phyloP scores from a whole-genome alignment of 768 basidiomycete genomes.

The Nidularia pulvinata region DNA sequence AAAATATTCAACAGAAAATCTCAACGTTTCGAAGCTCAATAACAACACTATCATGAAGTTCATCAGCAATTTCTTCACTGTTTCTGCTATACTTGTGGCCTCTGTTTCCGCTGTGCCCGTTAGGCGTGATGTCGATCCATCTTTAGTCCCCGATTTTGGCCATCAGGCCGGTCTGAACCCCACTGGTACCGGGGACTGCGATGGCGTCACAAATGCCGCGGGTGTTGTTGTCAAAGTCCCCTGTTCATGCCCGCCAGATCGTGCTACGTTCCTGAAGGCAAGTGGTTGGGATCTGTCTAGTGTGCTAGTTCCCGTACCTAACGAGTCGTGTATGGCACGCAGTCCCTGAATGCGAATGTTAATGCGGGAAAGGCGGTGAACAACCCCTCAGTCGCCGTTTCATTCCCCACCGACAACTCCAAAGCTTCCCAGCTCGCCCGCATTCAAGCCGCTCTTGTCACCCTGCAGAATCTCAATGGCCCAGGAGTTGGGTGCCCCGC shows the following conservation, averaged over 20 bases:
- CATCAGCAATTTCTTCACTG: conserved; percentile 11
- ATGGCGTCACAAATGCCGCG: conserved; percentile 57
- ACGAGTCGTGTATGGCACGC: not conserved
- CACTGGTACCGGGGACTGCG: conserved; percentile 59
- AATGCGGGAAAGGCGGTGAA: conserved; percentile 63
- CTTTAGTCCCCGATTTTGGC: conserved; percentile 64
- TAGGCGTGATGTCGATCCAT: conserved; percentile 26
- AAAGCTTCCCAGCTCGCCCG: conserved; percentile 52
- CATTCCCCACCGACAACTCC: conserved; percentile 65
- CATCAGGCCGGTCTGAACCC: conserved; percentile 56
- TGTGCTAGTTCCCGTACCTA: not conserved
- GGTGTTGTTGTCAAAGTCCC: conserved; percentile 62
- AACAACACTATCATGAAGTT: conserved; percentile 17
- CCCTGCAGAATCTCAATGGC: conserved; percentile 75
- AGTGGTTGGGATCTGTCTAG: conserved; percentile 1
- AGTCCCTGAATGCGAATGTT: conserved; percentile 53
- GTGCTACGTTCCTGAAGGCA: conserved; percentile 51
- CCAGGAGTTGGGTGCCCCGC: conserved; percentile 70
- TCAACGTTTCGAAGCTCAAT: not conserved
- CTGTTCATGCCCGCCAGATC: conserved; percentile 63
- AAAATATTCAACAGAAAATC: not conserved
- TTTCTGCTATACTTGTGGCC: conserved; percentile 24
- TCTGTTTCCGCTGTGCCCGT: conserved; percentile 37
- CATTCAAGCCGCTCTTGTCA: conserved; percentile 57
- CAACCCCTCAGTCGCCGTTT: conserved; percentile 56